phyloP scores from a whole-genome alignment of 1,139 yeast genomes.

The Sugiyamaella pinicola region DNA sequence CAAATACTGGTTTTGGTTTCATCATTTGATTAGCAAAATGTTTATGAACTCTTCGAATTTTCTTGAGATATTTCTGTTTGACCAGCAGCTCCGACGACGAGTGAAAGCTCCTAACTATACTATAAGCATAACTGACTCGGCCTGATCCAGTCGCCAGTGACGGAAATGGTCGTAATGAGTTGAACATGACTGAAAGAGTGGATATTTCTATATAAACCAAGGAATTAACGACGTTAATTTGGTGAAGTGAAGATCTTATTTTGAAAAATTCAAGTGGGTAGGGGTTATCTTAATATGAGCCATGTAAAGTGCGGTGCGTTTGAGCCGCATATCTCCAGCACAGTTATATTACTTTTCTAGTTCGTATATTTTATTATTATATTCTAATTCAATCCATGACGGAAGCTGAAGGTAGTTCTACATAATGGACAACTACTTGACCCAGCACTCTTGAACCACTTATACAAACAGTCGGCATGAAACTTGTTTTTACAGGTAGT shows the following conservation, averaged over 20 bases:
- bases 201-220: neutral
- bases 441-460: conserved; percentile 96
- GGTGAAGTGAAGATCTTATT: neutral
- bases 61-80: conserved; percentile 30
- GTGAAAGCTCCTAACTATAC: conserved; percentile 6
- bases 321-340: too few relatives aligned
- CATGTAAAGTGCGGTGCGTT: neutral
- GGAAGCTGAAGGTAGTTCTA: conserved; percentile 60
- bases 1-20: conserved; percentile 39
- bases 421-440: conserved; percentile 93
- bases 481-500: conserved; percentile 89
- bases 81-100: conserved; percentile 21
- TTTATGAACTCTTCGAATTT: conserved; percentile 38
- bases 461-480: conserved; percentile 95
- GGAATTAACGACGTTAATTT: neutral
- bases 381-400: conserved; percentile 15
- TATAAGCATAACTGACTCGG: neutral
- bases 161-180: conserved; percentile 13
- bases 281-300: neutral
- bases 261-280: conserved; percentile 16
- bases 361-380: neutral
- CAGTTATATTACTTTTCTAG: too few relatives aligned
- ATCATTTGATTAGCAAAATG: conserved; percentile 40
- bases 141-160: conserved; percentile 1
- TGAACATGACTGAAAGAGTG: conserved; percentile 6